Conservation (phyloP, 2,329 filamentous ascomycete genomes). For the Alternaria consortialis region DNA sequence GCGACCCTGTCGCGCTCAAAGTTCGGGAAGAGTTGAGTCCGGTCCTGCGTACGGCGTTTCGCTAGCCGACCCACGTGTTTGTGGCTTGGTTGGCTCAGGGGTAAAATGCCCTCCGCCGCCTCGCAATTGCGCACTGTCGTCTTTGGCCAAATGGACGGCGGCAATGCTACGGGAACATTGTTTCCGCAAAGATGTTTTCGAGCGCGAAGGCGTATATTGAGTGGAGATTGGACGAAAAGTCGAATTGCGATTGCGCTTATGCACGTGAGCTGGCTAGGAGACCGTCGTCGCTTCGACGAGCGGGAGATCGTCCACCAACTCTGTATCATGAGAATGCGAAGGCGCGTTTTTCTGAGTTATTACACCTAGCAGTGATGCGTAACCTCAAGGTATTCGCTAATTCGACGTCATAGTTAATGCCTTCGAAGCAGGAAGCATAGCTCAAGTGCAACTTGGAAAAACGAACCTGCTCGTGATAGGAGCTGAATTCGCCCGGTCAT, state of each 20-base stretch:
- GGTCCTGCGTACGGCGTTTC: constrained; percentile 25
- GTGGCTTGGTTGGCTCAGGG: constrained; percentile 29
- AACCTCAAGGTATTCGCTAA: background rate
- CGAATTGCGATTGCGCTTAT: background rate
- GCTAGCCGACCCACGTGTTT: constrained; percentile 23
- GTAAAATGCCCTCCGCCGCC: background rate
- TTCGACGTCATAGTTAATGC: background rate
- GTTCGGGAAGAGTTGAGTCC: constrained; percentile 5
- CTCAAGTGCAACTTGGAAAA: background rate
- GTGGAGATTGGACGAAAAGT: constrained; percentile 14
- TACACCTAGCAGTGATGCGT: background rate
- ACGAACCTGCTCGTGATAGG: background rate
- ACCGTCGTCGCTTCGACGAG: background rate
- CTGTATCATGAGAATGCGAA: background rate
- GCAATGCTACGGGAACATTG: background rate
- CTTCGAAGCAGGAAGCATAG: background rate
- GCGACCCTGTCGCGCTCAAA: background rate
- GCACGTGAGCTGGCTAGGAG: background rate
- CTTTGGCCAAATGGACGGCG: background rate
- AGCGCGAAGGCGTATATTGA: constrained; percentile 3
- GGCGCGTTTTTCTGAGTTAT: background rate
- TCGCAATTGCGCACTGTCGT: background rate
- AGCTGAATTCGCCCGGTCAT: background rate
- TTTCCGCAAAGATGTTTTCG: background rate
- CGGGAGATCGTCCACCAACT: background rate